Base-by-base conservation (phyloP, 345 rosid genomes). In the Pugionium cornutum region DNA sequence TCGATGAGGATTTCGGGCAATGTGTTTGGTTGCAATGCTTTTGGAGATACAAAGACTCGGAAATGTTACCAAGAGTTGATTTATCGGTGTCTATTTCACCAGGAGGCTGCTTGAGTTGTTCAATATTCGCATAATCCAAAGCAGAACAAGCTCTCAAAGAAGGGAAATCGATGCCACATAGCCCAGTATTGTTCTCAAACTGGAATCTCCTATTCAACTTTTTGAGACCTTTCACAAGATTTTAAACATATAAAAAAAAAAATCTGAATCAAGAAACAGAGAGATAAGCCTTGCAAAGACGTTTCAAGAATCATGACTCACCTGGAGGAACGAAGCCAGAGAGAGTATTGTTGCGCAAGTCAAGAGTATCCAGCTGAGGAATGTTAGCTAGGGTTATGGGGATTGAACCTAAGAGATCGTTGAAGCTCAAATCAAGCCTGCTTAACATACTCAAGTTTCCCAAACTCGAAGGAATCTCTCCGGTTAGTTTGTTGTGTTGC, bases 331-430 rank as follows among this genome's bases (percentile, higher is more conserved):
- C 89, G 50, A 54, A 44, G 53, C 97, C 99, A 32, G 83, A 73
- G 49, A 95, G 91, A 51, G 82, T 70, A 69, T 95, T 95, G 81
- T 84, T 89, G 62, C 76, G 86, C 72, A 95, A 78, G 77, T 95
- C 87, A 9, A 95, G 85, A 52, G 83, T 67, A 45, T 84, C 81
- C 53, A 95, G 66, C 9, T 65, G 76, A 41, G 85, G 80, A 53
- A 83, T 69, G 1, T 43, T 55, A 47, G 84, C 79, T 47, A 95
- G 69, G 55, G 61, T 49, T 46, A 46, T 43, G 10, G 97, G 96
- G 64, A 95, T 82, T 55, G 54, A 3, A 64, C 91, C 95, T 42
- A 11, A 67, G 2, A 95, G 64, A 55, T 8, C 10, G 70, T 95
- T 95, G 64, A 80, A 95, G 73, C 83, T 78, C 68, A 95, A 37